These are phyloP conservation scores for Kwoniella bestiolae DNA, from an alignment of 768 basidiomycete genomes.

Conservation along the genomic window DNA sequence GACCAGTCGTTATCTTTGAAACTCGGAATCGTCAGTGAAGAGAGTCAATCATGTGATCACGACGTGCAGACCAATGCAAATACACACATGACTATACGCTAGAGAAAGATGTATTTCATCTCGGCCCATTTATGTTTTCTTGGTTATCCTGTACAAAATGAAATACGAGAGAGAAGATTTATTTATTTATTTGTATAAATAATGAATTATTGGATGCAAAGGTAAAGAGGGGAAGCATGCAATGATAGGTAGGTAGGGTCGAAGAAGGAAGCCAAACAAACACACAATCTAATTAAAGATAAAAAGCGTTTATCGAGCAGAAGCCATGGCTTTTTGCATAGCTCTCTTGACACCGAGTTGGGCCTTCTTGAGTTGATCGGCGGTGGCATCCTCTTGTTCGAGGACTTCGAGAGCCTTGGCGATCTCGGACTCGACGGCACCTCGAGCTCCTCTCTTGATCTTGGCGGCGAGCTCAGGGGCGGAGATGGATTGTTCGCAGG, in stretches of 20 bases:
- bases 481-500: slow-evolving; percentile 75
- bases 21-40: not conserved
- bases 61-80: too few relatives aligned
- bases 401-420: slow-evolving; percentile 97
- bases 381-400: slow-evolving; percentile 92
- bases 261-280: slow-evolving; percentile 12
- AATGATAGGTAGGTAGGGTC: not conserved
- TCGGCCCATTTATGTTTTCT: slow-evolving; percentile 10
- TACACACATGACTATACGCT: too few relatives aligned
- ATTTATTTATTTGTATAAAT: slow-evolving; percentile 1
- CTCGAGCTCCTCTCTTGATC: slow-evolving; percentile 95
- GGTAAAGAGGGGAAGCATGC: slow-evolving; percentile 3
- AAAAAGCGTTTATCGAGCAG: slow-evolving; percentile 48
- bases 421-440: slow-evolving; percentile 94
- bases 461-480: slow-evolving; percentile 97
- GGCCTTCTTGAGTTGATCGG: slow-evolving; percentile 94
- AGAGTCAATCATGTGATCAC: not conserved
- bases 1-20: too few relatives aligned
- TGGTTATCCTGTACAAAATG: slow-evolving; percentile 28
- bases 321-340: slow-evolving; percentile 82
- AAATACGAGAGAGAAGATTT: slow-evolving; percentile 20
- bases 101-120: slow-evolving; percentile 13
- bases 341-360: slow-evolving; percentile 95
- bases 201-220: slow-evolving; percentile 1
- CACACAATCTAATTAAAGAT: not conserved